A percentile compares a stretch with the other conserved stretches of the same genome.
phyloP scores from a whole-genome alignment of 768 basidiomycete genomes.

The Tephrocybe sp. region DNA sequence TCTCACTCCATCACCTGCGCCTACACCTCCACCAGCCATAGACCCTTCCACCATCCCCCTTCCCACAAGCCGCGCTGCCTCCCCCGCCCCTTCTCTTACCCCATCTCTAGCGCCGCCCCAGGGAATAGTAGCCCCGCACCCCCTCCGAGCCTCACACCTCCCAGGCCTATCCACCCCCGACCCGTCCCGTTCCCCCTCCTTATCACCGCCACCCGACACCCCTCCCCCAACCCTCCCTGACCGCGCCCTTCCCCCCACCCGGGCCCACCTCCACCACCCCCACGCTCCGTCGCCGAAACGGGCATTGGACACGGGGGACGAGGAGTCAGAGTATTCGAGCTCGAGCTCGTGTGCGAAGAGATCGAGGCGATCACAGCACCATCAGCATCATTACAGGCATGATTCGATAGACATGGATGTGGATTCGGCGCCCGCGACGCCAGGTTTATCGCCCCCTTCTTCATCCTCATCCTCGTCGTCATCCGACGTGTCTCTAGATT shows the following conservation, averaged over 20 bases:
- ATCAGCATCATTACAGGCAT: too few species aligned
- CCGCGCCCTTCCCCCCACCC: too few species aligned
- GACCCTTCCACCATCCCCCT: slow-evolving; percentile 16
- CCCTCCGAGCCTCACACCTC: slow-evolving; percentile 17
- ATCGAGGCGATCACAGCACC: slow-evolving; percentile 16
- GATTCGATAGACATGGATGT: too few species aligned
- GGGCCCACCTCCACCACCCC: neutral
- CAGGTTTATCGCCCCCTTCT: slow-evolving; percentile 22
- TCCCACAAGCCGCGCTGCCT: slow-evolving; percentile 10
- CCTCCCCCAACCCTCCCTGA: neutral
- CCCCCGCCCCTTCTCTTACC: slow-evolving; percentile 8
- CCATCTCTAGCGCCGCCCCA: slow-evolving; percentile 4
- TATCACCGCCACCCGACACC: slow-evolving; percentile 43
- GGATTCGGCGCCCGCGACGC: slow-evolving; percentile 18
- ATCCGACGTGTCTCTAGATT: too few species aligned
- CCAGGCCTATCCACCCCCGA: too few species aligned
- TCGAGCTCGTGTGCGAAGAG: slow-evolving; percentile 12
- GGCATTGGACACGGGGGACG: slow-evolving; percentile 31
- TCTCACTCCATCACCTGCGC: slow-evolving; percentile 5
- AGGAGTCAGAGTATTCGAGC: slow-evolving; percentile 8
- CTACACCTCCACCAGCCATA: slow-evolving; percentile 9
- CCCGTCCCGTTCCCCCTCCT: slow-evolving; percentile 26
- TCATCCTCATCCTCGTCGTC: slow-evolving; percentile 19
- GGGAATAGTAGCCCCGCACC: slow-evolving; percentile 9
- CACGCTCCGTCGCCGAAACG: slow-evolving; percentile 27